phyloP scores from a whole-genome alignment of 495 filamentous ascomycete species.

The Neurospora discreta region DNA sequence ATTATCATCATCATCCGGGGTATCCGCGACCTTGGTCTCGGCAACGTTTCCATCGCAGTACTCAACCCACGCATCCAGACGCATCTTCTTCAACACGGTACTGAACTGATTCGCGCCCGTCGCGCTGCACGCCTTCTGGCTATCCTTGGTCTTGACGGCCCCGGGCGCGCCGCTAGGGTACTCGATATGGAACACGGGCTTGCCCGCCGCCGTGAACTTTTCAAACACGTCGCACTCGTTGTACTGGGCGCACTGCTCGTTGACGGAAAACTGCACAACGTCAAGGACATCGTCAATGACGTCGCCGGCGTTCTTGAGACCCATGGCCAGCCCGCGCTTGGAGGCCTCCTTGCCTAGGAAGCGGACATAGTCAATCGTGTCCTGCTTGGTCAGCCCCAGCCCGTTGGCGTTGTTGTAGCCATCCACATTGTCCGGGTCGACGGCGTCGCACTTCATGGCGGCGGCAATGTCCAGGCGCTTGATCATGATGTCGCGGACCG shows the following conservation, averaged over 20 bases:
- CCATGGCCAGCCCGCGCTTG: constrained; percentile 39
- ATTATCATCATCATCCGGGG: background rate
- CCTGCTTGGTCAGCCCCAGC: constrained; percentile 39
- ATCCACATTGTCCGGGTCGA: constrained; percentile 66
- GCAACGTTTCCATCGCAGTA: constrained; percentile 23
- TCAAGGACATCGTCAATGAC: constrained; percentile 47
- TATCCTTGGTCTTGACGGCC: constrained; percentile 20
- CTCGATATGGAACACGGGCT: constrained; percentile 68
- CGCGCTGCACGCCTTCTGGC: constrained; percentile 3
- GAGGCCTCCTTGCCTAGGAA: constrained; percentile 47
- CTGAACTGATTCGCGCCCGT: constrained; percentile 34
- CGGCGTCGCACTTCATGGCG: constrained; percentile 54
- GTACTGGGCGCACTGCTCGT: constrained; percentile 56
- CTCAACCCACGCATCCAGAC: constrained; percentile 48
- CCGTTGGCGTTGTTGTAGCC: constrained; percentile 49
- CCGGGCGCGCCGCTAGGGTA: constrained; percentile 41
- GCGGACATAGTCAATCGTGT: constrained; percentile 46
- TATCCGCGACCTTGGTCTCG: constrained; percentile 5
- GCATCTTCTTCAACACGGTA: constrained; percentile 54
- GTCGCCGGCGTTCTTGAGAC: constrained; percentile 54
- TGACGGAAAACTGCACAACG: constrained; percentile 55
- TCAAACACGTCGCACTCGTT: constrained; percentile 44
- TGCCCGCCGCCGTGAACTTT: constrained; percentile 44
- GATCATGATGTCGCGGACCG: constrained; percentile 50
- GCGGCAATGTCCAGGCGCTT: constrained; percentile 43